phyloP scores from a whole-genome alignment of 257 asterid species.

The Fraxinus pennsylvanica region DNA sequence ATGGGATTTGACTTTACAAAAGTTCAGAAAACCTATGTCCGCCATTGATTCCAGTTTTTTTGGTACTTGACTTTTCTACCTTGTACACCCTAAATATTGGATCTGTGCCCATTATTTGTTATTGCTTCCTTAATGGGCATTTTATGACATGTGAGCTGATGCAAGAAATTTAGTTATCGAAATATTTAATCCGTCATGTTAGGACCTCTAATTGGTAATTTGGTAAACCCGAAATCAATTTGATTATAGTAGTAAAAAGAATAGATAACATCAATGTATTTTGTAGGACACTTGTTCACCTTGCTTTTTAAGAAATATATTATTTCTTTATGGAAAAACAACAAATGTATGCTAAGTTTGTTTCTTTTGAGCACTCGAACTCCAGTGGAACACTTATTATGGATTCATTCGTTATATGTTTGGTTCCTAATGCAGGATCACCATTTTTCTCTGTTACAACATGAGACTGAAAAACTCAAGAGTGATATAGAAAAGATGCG shows the following conservation, averaged over 20 bases:
- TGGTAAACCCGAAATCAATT: background rate
- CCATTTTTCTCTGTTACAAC: conserved; percentile 87
- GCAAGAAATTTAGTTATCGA: background rate
- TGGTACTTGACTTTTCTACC: background rate
- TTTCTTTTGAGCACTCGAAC: conserved; percentile 3
- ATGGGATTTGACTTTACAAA: background rate
- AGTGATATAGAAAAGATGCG: conserved; percentile 86
- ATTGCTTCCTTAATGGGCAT: background rate
- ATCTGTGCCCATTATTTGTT: background rate
- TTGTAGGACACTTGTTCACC: background rate
- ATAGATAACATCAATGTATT: background rate
- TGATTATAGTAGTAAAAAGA: background rate
- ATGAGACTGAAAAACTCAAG: conserved; percentile 80
- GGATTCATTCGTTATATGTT: conserved; percentile 21
- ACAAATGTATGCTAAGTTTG: background rate
- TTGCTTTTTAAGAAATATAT: background rate
- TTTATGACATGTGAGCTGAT: background rate
- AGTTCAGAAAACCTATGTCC: background rate
- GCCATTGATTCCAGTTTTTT: no score
- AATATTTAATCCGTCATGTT: background rate
- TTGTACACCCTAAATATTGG: background rate
- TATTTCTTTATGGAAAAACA: background rate
- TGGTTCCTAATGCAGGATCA: conserved; percentile 61
- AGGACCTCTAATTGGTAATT: background rate
- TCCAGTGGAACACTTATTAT: conserved; percentile 9